Base-by-base conservation (phyloP, 2,329 filamentous ascomycete genomes). In the Emergomyces africanus region DNA sequence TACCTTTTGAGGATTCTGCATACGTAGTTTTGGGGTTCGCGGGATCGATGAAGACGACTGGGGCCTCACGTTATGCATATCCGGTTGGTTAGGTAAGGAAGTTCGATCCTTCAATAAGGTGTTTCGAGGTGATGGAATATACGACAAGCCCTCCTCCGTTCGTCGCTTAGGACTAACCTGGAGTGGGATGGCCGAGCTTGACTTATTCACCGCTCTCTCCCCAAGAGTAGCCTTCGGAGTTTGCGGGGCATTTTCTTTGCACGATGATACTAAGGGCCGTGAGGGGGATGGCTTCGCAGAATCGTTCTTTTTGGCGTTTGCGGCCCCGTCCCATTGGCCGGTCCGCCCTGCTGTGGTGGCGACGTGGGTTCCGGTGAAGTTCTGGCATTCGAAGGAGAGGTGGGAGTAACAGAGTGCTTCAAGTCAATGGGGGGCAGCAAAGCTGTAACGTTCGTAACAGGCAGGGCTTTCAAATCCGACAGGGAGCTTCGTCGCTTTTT, bases 401-500 rank as follows among this genome's bases (percentile, higher is more conserved):
- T 56, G 56, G 71, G 69, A 41, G 72, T 70, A 60, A 70, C 64
- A 35, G 75, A 72, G 65, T 74, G 67, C 70, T 77, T 65, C 25
- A 64, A 58, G 23, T 71, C 67, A 44, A 65, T 66, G 12, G 70
- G 64, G 12, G 72, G 73, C 18, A 70, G 59, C 42, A 66, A 63
- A 14, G 70, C 67, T 9, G 61, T 49, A 73, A 77, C 80, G 9
- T 85, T 78, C 46, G 79, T 70, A 35, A 71, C 81, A 74, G 92
- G 85, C 20, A 89, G 76, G 59, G 77, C 80, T 65, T 84, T 87
- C 54, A 97, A 79, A 71, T 97, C 92, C 4, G 91, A 96, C 48
- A 97, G 76, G 30, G 91, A 96, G 74, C 91, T 96, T 69, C 92
- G 85, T 59, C 92, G 82, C 77, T 95, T 96, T 75, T 86, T 91